Percentiles rank a stretch among this genome's conserved stretches.
These are phyloP conservation scores for Xylariales sp. DNA, from an alignment of 2,329 filamentous ascomycete species.

Conservation along the genomic window DNA sequence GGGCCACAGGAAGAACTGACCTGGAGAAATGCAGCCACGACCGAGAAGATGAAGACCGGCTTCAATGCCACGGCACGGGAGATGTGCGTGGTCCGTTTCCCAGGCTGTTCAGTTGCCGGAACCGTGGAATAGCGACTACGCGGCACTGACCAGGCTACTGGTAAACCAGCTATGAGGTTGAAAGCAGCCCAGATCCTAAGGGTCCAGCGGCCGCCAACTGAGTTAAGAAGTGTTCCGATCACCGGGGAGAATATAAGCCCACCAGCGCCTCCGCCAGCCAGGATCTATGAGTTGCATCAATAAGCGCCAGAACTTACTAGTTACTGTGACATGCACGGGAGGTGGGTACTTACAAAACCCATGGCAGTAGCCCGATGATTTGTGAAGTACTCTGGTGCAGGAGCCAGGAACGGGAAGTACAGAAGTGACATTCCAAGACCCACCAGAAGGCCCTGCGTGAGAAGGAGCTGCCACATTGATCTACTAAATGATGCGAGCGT, in stretches of 20 bases:
- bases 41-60: constrained; percentile 35
- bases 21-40: constrained; percentile 34
- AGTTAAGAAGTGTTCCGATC: constrained; percentile 33
- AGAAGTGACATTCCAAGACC: constrained; percentile 39
- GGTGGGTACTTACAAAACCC: constrained; percentile 30
- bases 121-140: constrained; percentile 29
- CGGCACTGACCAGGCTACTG: constrained; percentile 34
- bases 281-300: constrained; percentile 18
- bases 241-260: constrained; percentile 36
- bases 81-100: constrained; percentile 30
- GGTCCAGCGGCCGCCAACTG: constrained; percentile 38
- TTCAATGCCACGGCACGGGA: constrained; percentile 29
- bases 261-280: constrained; percentile 36
- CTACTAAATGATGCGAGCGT: constrained; percentile 31
- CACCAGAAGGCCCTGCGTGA: constrained; percentile 37
- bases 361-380: constrained; percentile 41
- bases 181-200: constrained; percentile 33
- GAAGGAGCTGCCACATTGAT: constrained; percentile 34
- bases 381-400: constrained; percentile 45
- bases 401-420: constrained; percentile 37
- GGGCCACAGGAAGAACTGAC: constrained; percentile 10
- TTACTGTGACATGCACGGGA: not conserved
- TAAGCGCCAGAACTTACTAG: too few species aligned
- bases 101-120: constrained; percentile 11
- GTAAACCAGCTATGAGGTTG: constrained; percentile 30